Evolutionary conservation across 495 filamentous ascomycete genomes (phyloP).

Genomic region (Neurospora sp.): DNA sequence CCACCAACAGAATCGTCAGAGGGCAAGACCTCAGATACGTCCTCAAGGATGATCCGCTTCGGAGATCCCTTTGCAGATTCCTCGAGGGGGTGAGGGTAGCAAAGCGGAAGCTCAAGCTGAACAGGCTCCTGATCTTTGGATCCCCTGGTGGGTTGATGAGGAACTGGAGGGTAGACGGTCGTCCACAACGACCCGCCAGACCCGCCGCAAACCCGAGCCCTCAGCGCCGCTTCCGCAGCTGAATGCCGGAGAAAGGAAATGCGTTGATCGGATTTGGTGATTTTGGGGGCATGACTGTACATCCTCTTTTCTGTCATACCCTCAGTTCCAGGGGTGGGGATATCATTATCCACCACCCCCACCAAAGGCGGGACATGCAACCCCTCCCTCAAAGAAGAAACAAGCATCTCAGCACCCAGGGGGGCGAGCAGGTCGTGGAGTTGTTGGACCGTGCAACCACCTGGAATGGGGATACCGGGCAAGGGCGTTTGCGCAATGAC

Average conservation of each 20-base stretch:
- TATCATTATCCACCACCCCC: conserved; percentile 8
- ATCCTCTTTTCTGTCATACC: neutral
- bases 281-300: conserved; percentile 26
- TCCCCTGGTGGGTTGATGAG: neutral
- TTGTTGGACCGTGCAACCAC: conserved; percentile 1
- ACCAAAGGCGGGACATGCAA: conserved; percentile 56
- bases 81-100: neutral
- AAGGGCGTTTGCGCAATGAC: conserved; percentile 53
- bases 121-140: neutral
- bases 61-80: neutral
- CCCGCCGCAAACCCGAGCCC: neutral
- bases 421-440: conserved; percentile 33
- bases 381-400: conserved; percentile 45
- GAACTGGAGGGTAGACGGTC: neutral
- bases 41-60: conserved; percentile 20
- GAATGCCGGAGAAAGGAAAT: conserved; percentile 1
- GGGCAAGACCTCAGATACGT: neutral
- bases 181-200: conserved; percentile 16
- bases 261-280: conserved; percentile 22
- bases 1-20: neutral
- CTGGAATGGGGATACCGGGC: conserved; percentile 19
- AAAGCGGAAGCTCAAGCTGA: neutral
- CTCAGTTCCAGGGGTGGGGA: neutral
- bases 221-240: neutral
- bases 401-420: conserved; percentile 50